phyloP scores from a whole-genome alignment of 306 rosid genomes.

The Rosa rugosa region DNA sequence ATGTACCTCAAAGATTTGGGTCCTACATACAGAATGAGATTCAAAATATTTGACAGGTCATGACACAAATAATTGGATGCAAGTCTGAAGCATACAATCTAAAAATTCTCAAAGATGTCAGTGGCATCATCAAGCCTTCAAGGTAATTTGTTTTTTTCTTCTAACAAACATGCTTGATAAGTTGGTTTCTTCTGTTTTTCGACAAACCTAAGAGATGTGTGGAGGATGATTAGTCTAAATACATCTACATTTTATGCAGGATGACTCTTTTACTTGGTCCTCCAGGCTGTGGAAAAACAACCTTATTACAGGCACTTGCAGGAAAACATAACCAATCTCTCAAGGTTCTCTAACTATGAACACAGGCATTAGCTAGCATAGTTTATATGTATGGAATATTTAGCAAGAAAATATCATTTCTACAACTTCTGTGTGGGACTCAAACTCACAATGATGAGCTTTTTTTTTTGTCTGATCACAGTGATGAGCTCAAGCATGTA shows the following conservation, averaged over 20 bases:
- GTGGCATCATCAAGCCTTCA: constrained; percentile 52
- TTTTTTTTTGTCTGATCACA: neutral
- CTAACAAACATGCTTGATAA: neutral
- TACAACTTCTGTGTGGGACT: no score
- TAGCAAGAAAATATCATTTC: no score
- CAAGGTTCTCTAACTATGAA: constrained; percentile 31
- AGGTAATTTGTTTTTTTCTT: constrained; percentile 29
- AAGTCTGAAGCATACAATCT: constrained; percentile 33
- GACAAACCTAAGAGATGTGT: neutral
- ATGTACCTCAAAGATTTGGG: neutral
- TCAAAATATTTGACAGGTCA: constrained; percentile 28
- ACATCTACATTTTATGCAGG: constrained; percentile 27
- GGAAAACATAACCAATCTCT: constrained; percentile 44
- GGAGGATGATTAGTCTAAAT: neutral
- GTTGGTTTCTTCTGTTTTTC: neutral
- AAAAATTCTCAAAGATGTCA: constrained; percentile 38
- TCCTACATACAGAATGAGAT: neutral
- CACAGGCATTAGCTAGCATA: neutral
- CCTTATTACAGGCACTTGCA: constrained; percentile 49
- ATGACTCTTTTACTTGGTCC: constrained; percentile 56
- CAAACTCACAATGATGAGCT: neutral
- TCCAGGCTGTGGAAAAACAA: constrained; percentile 55
- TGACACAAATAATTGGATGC: constrained; percentile 23
- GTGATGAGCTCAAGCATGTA: neutral
- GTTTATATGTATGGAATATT: neutral